These are phyloP conservation scores for Phytophthora tentaculata DNA, from an alignment of 352 stramenopile genomes.

Conservation along the genomic window DNA sequence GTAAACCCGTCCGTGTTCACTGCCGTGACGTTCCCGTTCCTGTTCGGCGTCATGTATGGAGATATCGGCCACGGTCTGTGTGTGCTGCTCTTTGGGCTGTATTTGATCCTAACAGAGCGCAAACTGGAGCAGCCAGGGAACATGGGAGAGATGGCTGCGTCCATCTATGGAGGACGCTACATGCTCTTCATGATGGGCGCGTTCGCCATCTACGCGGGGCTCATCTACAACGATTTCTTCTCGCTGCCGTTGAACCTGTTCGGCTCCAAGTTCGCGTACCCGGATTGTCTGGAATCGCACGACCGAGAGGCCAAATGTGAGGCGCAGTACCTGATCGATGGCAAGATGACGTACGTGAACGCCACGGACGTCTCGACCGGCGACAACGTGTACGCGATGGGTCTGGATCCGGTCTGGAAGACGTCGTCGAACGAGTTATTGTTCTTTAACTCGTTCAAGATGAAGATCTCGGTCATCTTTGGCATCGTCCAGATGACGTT, in stretches of 20 bases:
- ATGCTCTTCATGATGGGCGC: constrained; percentile 99
- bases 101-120: constrained; percentile 95
- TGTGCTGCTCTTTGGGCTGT: constrained; percentile 94
- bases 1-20: constrained; percentile 99
- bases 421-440: constrained; percentile 97
- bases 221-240: constrained; percentile 99
- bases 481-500: constrained; percentile 99
- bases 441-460: constrained; percentile 99
- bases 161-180: constrained; percentile 95
- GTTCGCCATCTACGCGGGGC: constrained; percentile 97
- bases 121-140: constrained; percentile 71
- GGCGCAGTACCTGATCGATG: constrained; percentile 79
- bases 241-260: constrained; percentile 98
- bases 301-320: constrained; percentile 64
- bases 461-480: constrained; percentile 99
- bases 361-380: constrained; percentile 77
- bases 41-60: constrained; percentile 99
- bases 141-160: constrained; percentile 92
- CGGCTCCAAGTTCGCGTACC: constrained; percentile 94
- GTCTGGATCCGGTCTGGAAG: constrained; percentile 98
- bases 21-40: constrained; percentile 99
- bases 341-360: constrained; percentile 75
- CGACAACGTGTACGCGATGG: constrained; percentile 96
- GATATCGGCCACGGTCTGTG: constrained; percentile 98
- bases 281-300: constrained; percentile 72